These are phyloP conservation scores for Colletotrichum coccodes DNA, from an alignment of 2,329 filamentous ascomycete genomes.

Conservation along the genomic window DNA sequence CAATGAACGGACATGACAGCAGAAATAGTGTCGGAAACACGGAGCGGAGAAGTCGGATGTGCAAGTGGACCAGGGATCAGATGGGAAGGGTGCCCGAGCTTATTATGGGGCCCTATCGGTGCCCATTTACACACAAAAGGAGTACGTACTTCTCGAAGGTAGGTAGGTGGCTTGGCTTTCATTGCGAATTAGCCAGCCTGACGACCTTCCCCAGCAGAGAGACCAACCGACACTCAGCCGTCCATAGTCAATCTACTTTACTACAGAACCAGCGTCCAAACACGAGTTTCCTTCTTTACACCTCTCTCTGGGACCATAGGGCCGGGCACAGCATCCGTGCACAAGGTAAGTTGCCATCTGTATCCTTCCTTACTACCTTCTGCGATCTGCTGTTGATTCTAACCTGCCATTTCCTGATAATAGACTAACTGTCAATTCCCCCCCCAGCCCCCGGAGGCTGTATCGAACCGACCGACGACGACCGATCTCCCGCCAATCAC, in stretches of 20 bases:
- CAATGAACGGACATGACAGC: not conserved
- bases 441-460: slow-evolving; percentile 21
- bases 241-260: slow-evolving; percentile 10
- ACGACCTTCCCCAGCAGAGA: slow-evolving; percentile 13
- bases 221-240: slow-evolving; percentile 13
- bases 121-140: not conserved
- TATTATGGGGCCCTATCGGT: slow-evolving; percentile 10
- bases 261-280: slow-evolving; percentile 3
- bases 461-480: slow-evolving; percentile 9
- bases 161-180: slow-evolving; percentile 16
- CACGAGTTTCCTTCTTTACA: slow-evolving; percentile 3
- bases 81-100: not conserved
- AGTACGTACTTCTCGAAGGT: slow-evolving; percentile 10
- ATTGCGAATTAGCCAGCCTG: slow-evolving; percentile 23
- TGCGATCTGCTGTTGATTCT: not conserved
- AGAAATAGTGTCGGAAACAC: not conserved
- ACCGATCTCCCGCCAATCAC: not conserved
- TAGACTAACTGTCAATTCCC: slow-evolving; percentile 9
- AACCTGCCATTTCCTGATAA: not conserved
- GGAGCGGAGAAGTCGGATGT: slow-evolving; percentile 17
- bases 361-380: not conserved
- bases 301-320: slow-evolving; percentile 10
- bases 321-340: slow-evolving; percentile 19
- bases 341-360: slow-evolving; percentile 4
- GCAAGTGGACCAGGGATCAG: not conserved